Conservation (phyloP, 768 basidiomycete species). For the Boletus reticuloceps region DNA sequence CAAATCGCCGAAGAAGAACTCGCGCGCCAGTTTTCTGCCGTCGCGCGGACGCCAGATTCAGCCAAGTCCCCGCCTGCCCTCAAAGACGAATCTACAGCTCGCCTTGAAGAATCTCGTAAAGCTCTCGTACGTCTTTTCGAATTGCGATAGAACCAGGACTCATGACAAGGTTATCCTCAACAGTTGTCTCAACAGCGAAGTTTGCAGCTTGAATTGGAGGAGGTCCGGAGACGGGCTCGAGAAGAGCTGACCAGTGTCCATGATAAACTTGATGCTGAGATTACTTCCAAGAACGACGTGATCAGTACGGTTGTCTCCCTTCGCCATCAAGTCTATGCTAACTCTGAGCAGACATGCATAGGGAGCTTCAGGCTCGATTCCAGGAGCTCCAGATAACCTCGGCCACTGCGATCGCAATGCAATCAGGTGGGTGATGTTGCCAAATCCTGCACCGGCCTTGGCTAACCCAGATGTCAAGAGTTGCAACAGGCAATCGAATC, state of each 20-base stretch:
- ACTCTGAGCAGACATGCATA: slow-evolving; percentile 47
- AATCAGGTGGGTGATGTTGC: slow-evolving; percentile 43
- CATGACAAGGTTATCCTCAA: background rate
- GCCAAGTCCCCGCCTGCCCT: slow-evolving; percentile 53
- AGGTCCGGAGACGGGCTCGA: slow-evolving; percentile 57
- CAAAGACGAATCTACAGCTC: slow-evolving; percentile 27
- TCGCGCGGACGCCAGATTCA: slow-evolving; percentile 33
- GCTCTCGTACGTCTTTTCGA: slow-evolving; percentile 49
- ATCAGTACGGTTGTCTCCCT: slow-evolving; percentile 41
- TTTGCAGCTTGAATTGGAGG: slow-evolving; percentile 62
- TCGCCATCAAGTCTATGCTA: background rate
- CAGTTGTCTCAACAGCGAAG: slow-evolving; percentile 68
- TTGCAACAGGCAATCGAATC: slow-evolving; percentile 61
- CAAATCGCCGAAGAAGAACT: slow-evolving; percentile 52
- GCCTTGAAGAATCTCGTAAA: slow-evolving; percentile 68
- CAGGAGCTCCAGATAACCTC: slow-evolving; percentile 64
- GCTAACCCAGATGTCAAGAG: slow-evolving; percentile 37
- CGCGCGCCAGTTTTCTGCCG: slow-evolving; percentile 21
- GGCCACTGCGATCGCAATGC: slow-evolving; percentile 56
- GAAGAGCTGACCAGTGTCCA: slow-evolving; percentile 57
- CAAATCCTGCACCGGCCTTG: background rate
- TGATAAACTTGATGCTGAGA: slow-evolving; percentile 54
- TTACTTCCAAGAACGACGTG: slow-evolving; percentile 54
- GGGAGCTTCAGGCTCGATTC: slow-evolving; percentile 54
- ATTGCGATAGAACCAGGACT: background rate